Evolutionary conservation across 2,329 filamentous ascomycete genomes (phyloP), one percentile per base, ranked within the genome.

Genomic region (Coniochaeta prunicola): DNA sequence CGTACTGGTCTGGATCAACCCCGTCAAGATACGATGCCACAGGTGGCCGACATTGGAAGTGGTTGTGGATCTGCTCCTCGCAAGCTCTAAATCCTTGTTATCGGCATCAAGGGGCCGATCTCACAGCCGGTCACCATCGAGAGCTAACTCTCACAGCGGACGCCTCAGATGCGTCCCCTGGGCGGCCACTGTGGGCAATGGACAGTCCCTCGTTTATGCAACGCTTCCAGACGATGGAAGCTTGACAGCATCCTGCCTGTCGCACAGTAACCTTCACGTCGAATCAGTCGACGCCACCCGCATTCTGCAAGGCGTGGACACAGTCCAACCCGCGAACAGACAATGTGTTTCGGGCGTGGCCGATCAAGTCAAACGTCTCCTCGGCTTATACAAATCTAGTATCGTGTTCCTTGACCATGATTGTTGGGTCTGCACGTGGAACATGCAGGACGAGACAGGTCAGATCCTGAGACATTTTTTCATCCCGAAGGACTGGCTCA

Each of bases 401-500:
- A 24, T 58, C 30, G 42, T 58, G 28, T 58, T 58, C 21, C 42
- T 58, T 9, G 42, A 50, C 45, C 31, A 36, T 19, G 57, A 58
- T 5, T 42, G 57, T 4, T 58, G 57, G 57, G n/a, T 58, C 3
- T 58, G 19, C 7, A 56, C 53, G 2, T 56, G 53, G 53, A n/a
- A n/a, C n/a, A n/a, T n/a, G n/a, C n/a, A n/a, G n/a, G 53, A 56
- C 34, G 24, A 28, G 21, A 36, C 34, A 2, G 13, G 33, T 19
- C 4, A 31, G n/a, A 30, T 53, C 15, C 53, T 15, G 42, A 6
- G 33, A 19, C 57, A 58, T 17, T 58, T 58, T 42, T 58, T 53
- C 45, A n/a, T 24, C n/a, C 57, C 57, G 3, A 50, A 30, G 42
- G 42, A 58, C 33, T 58, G 57, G 57, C 45, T 58, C 9, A 58